Evolutionary conservation across 2,329 filamentous ascomycete genomes (phyloP).

Genomic region (Verticillium dahliae): DNA sequence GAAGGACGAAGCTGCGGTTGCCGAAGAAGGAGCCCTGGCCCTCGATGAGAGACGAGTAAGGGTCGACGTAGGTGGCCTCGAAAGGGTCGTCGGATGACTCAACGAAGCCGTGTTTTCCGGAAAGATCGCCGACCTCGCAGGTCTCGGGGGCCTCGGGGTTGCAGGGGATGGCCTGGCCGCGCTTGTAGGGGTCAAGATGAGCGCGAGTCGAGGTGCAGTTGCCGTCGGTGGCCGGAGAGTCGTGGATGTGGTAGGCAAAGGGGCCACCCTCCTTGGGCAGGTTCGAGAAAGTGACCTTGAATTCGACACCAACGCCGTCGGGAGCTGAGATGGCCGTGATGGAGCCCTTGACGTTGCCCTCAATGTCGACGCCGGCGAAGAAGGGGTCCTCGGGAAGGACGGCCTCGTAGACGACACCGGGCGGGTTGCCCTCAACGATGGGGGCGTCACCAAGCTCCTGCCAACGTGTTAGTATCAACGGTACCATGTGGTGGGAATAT

Average conservation of each 20-base stretch:
- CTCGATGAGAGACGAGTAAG: constrained; percentile 47
- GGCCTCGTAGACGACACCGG: constrained; percentile 46
- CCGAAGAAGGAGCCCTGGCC: constrained; percentile 53
- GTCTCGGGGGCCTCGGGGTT: constrained; percentile 48
- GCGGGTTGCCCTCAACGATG: constrained; percentile 48
- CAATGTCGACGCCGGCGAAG: constrained; percentile 38
- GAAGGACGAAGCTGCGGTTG: constrained; percentile 58
- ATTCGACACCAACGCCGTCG: constrained; percentile 48
- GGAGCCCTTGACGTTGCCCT: constrained; percentile 48
- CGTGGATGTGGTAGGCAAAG: constrained; percentile 68
- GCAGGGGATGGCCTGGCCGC: constrained; percentile 57
- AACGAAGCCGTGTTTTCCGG: constrained; percentile 66
- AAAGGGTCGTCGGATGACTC: constrained; percentile 35
- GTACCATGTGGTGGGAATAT: neutral
- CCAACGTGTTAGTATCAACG: neutral
- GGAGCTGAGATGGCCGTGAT: constrained; percentile 38
- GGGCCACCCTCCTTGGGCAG: constrained; percentile 51
- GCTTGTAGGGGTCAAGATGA: constrained; percentile 66
- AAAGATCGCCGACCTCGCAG: constrained; percentile 72
- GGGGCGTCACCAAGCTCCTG: constrained; percentile 41
- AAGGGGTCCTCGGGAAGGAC: constrained; percentile 46
- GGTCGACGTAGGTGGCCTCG: constrained; percentile 44
- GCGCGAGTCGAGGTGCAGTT: constrained; percentile 64
- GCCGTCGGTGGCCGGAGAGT: constrained; percentile 56
- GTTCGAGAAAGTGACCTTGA: constrained; percentile 49